These are phyloP conservation scores for Lasiodiplodia sp. DNA, from an alignment of 2,329 filamentous ascomycete genomes.

Conservation along the genomic window DNA sequence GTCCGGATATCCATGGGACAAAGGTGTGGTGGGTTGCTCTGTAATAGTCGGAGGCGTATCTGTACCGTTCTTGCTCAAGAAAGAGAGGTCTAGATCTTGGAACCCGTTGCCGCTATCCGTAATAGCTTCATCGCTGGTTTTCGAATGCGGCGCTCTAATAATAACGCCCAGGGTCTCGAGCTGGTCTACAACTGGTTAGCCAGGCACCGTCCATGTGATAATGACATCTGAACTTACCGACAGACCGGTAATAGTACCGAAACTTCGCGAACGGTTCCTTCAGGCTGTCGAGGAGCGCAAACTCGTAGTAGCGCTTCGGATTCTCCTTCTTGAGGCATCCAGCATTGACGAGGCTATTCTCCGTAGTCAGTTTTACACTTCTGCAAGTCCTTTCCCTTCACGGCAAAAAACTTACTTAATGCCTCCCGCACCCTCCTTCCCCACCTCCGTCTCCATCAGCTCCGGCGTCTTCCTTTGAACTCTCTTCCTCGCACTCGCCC, in stretches of 20 bases:
- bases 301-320: slow-evolving; percentile 56
- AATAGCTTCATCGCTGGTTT: not conserved
- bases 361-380: not conserved
- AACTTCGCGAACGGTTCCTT: slow-evolving; percentile 58
- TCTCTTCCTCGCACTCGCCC: slow-evolving; percentile 51
- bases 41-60: not conserved
- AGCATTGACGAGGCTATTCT: slow-evolving; percentile 46
- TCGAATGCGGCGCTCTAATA: not conserved
- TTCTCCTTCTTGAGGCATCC: slow-evolving; percentile 48
- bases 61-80: not conserved
- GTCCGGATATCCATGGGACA: not conserved
- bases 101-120: slow-evolving; percentile 24
- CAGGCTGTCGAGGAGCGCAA: slow-evolving; percentile 57
- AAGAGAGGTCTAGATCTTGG: slow-evolving; percentile 15
- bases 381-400: not conserved
- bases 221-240: slow-evolving; percentile 30
- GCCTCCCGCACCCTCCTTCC: slow-evolving; percentile 33
- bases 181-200: slow-evolving; percentile 27
- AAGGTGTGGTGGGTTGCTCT: not conserved
- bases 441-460: slow-evolving; percentile 35
- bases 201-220: not conserved
- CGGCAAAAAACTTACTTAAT: slow-evolving; percentile 40
- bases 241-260: slow-evolving; percentile 48
- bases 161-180: slow-evolving; percentile 29
- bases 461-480: slow-evolving; percentile 40